phyloP scores from a whole-genome alignment of 2,329 filamentous ascomycete species.

The Tolypocladium guangdongense region DNA sequence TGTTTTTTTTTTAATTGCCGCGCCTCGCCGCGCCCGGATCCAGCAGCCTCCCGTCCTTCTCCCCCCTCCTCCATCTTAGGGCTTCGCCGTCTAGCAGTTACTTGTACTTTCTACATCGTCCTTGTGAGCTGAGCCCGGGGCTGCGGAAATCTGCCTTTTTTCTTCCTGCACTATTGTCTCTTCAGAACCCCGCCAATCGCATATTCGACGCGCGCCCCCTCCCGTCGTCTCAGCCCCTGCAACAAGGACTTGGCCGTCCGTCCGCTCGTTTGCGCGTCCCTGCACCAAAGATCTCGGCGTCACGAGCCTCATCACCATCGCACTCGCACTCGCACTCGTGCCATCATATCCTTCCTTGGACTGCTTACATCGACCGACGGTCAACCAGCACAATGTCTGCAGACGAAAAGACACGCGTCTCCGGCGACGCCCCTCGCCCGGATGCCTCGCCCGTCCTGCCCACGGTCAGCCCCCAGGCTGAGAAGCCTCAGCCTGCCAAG shows the following conservation, averaged over 20 bases:
- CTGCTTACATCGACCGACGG: not conserved
- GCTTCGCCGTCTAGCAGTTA: conserved; percentile 1
- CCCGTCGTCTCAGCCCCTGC: conserved; percentile 2
- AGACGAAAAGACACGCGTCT: conserved; percentile 72
- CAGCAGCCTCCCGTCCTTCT: too few relatives aligned
- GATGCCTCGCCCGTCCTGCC: conserved; percentile 58
- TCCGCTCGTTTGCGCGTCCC: conserved; percentile 28
- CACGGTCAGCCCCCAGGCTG: conserved; percentile 63
- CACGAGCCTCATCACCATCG: conserved; percentile 11
- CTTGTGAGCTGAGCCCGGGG: not conserved
- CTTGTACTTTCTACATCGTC: conserved; percentile 7
- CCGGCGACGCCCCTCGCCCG: conserved; percentile 59
- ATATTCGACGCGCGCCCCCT: conserved; percentile 18
- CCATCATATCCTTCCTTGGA: not conserved
- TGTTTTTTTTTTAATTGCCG: conserved; percentile 19
- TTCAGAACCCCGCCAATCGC: conserved; percentile 22
- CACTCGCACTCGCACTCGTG: conserved; percentile 22
- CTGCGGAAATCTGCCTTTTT: conserved; percentile 16
- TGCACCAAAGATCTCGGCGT: conserved; percentile 15
- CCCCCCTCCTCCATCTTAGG: too few relatives aligned
- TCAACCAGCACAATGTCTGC: conserved; percentile 1
- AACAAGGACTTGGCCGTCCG: conserved; percentile 21
- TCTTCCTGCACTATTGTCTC: conserved; percentile 10
- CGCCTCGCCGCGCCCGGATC: conserved; percentile 11
- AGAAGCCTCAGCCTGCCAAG: conserved; percentile 59